phyloP scores from a whole-genome alignment of 257 asterid species.

The Nicotiana paniculata region DNA sequence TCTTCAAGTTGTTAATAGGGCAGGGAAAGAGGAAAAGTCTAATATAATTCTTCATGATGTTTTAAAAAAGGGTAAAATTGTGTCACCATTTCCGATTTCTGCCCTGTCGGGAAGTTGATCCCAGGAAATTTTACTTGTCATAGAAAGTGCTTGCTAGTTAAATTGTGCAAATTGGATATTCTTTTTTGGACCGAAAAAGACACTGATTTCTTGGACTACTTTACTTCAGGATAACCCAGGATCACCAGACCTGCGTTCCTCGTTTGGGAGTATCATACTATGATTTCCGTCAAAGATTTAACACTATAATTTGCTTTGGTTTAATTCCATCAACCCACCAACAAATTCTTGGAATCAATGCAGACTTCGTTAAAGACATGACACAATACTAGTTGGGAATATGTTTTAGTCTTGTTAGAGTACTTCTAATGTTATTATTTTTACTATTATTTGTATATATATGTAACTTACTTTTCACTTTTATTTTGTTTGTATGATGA shows the following conservation, averaged over 20 bases:
- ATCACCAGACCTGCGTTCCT: neutral
- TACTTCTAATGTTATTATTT: too few species aligned
- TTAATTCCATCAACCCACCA: neutral
- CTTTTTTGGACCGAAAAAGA: neutral
- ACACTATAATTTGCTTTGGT: neutral
- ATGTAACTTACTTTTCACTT: too few species aligned
- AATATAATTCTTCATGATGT: neutral
- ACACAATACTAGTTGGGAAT: too few species aligned
- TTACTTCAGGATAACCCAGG: neutral
- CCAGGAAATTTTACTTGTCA: neutral
- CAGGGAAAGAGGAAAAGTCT: neutral
- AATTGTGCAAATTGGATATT: neutral
- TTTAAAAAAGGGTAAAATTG: neutral
- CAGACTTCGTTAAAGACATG: too few species aligned
- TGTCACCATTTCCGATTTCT: neutral
- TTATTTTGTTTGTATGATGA: too few species aligned
- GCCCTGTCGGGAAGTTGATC: neutral
- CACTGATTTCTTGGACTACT: neutral
- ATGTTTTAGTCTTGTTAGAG: too few species aligned
- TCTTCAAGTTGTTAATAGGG: neutral
- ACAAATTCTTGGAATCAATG: too few species aligned
- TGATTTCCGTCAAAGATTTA: neutral
- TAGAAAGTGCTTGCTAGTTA: too few species aligned
- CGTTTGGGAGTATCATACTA: neutral
- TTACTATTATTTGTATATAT: too few species aligned